These are phyloP conservation scores for Psilocybe cyanescens DNA, from an alignment of 768 basidiomycete species.

Conservation along the genomic window DNA sequence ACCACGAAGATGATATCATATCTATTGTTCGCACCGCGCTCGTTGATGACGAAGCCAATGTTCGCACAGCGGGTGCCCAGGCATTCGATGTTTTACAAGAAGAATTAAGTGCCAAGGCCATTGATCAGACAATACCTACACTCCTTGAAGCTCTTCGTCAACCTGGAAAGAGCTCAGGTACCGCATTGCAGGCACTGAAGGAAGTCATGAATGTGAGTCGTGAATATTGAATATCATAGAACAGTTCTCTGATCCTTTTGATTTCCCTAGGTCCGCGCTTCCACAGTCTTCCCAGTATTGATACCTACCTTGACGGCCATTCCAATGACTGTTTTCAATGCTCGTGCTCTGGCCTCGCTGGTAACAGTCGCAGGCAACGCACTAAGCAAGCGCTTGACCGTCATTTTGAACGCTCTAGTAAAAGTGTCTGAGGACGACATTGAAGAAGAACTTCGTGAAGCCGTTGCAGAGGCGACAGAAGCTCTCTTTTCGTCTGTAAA, in stretches of 20 bases:
- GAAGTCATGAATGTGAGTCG: slow-evolving; percentile 89
- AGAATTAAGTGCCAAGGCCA: slow-evolving; percentile 85
- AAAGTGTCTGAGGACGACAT: slow-evolving; percentile 71
- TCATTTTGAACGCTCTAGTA: slow-evolving; percentile 80
- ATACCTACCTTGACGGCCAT: slow-evolving; percentile 90
- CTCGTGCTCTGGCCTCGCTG: slow-evolving; percentile 84
- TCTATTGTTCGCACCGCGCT: slow-evolving; percentile 81
- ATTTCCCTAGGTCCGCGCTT: slow-evolving; percentile 77
- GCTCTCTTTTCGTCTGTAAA: slow-evolving; percentile 79
- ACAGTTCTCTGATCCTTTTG: not conserved
- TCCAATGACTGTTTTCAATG: slow-evolving; percentile 96
- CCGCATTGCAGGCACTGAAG: slow-evolving; percentile 88
- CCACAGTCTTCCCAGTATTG: slow-evolving; percentile 95
- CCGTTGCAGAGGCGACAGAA: slow-evolving; percentile 75
- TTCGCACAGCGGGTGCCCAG: slow-evolving; percentile 87
- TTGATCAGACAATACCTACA: slow-evolving; percentile 96
- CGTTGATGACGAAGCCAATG: slow-evolving; percentile 86
- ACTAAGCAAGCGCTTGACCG: slow-evolving; percentile 79
- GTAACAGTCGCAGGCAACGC: slow-evolving; percentile 94
- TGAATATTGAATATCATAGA: no score
- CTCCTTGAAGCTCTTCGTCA: slow-evolving; percentile 90
- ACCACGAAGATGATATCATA: slow-evolving; percentile 88
- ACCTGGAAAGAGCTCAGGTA: slow-evolving; percentile 93
- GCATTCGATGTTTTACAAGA: slow-evolving; percentile 94
- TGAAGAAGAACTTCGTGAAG: slow-evolving; percentile 71